A percentile compares a stretch with the other conserved stretches of the same genome.
Conservation (phyloP, 179 eudicot genomes). For the Corrigiola litoralis region DNA sequence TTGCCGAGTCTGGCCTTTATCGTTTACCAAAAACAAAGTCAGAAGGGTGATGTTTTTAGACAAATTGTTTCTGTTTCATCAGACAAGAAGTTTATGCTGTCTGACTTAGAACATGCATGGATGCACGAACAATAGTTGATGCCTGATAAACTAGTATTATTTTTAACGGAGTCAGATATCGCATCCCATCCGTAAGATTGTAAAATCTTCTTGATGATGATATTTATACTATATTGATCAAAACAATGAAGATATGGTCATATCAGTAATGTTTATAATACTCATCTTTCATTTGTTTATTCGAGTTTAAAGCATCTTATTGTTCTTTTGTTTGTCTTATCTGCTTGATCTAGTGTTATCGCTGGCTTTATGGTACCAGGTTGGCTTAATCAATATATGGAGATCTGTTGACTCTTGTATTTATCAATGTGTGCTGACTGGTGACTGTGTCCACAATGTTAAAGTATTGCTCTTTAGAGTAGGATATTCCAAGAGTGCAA, state of each 20-base stretch:
- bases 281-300: not conserved
- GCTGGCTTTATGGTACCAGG: conserved; percentile 7
- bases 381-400: conserved; percentile 16
- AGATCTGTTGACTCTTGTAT: conserved; percentile 9
- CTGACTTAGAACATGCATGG: conserved; percentile 15
- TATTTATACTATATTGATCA: not conserved
- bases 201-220: conserved; percentile 13
- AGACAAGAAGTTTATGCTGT: conserved; percentile 15
- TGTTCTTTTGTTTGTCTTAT: not conserved
- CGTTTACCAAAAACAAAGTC: not conserved
- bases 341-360: conserved; percentile 5
- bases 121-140: conserved; percentile 5
- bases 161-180: conserved; percentile 9
- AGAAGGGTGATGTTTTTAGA: not conserved
- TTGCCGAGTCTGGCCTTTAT: not conserved
- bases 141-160: not conserved
- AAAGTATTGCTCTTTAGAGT: conserved; percentile 6
- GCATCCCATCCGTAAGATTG: conserved; percentile 16
- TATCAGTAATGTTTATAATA: not conserved
- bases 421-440: conserved; percentile 17
- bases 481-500: conserved; percentile 15
- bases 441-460: conserved; percentile 10
- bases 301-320: not conserved
- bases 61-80: conserved; percentile 9
- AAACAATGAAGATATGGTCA: conserved; percentile 1